Percentiles rank a stretch among this genome's conserved stretches.
phyloP scores from a whole-genome alignment of 2,329 filamentous ascomycete species.

The Aureobasidium uvarum region DNA sequence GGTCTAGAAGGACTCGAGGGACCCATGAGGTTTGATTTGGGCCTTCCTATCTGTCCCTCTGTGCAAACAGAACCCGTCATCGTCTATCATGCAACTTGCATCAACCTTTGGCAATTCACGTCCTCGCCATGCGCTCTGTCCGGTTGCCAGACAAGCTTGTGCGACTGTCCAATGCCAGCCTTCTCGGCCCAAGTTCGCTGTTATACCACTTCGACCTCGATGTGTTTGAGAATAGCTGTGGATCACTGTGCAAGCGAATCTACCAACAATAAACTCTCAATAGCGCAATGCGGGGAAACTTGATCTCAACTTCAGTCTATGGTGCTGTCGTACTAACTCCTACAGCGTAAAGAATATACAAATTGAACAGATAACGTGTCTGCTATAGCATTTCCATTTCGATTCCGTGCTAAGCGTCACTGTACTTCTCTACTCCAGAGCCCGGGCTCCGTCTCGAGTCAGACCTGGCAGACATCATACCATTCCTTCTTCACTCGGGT shows the following conservation, averaged over 20 bases:
- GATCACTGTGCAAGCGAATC: constrained; percentile 17
- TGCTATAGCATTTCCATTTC: neutral
- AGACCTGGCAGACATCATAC: neutral
- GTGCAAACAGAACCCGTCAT: neutral
- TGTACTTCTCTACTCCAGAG: neutral
- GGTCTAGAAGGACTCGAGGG: neutral
- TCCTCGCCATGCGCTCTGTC: neutral
- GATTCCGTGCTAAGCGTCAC: neutral
- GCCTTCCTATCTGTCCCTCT: neutral
- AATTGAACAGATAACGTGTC: neutral
- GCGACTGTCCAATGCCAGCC: neutral
- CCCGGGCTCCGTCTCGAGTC: neutral
- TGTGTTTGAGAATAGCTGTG: neutral
- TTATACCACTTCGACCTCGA: constrained; percentile 14
- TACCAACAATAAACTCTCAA: constrained; percentile 12
- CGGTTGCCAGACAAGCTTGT: neutral
- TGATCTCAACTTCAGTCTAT: neutral
- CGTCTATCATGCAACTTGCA: neutral
- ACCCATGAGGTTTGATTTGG: neutral
- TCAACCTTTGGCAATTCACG: neutral
- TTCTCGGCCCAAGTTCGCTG: constrained; percentile 14
- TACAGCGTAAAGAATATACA: neutral
- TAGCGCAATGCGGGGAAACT: constrained; percentile 16
- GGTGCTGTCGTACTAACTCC: neutral
- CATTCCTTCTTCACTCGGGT: neutral